Conservation (phyloP, 495 filamentous ascomycete species). For the Podospora didyma region DNA sequence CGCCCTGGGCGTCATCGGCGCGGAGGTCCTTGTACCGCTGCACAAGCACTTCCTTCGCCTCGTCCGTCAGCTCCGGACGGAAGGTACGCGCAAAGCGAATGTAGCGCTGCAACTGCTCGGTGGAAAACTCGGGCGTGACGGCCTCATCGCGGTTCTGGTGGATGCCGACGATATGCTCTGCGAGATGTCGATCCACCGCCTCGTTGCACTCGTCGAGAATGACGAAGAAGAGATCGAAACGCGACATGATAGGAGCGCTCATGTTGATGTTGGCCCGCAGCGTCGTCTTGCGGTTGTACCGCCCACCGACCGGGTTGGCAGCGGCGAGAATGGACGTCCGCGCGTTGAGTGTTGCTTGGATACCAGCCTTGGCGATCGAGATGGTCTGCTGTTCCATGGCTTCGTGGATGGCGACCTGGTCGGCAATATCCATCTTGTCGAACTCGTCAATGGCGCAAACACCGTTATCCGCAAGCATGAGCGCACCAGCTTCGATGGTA, state of each 20-base stretch:
- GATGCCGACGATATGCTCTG: constrained; percentile 90
- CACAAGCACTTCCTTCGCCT: constrained; percentile 81
- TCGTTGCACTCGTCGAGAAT: constrained; percentile 97
- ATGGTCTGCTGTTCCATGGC: constrained; percentile 99
- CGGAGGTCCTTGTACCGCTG: constrained; percentile 95
- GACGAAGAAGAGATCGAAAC: constrained; percentile 99
- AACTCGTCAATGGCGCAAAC: constrained; percentile 99
- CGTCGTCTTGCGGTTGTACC: constrained; percentile 94
- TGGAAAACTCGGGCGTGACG: constrained; percentile 87
- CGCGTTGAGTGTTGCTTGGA: constrained; percentile 96
- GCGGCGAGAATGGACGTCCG: constrained; percentile 92
- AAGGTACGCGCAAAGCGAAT: constrained; percentile 96
- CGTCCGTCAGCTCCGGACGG: constrained; percentile 84
- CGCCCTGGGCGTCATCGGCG: constrained; percentile 90
- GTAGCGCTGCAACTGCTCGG: constrained; percentile 94
- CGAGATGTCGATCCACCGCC: constrained; percentile 80
- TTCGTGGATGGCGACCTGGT: constrained; percentile 99
- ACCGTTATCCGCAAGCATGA: constrained; percentile 97
- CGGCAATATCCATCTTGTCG: constrained; percentile 98
- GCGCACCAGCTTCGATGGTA: constrained; percentile 95
- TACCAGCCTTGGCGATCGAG: constrained; percentile 97
- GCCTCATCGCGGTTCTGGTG: constrained; percentile 90
- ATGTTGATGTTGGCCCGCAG: constrained; percentile 96
- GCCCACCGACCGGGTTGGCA: constrained; percentile 91
- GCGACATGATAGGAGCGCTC: constrained; percentile 96